Conservation (phyloP, 352 stramenopile species). For the Halophytophthora polymorphica region DNA sequence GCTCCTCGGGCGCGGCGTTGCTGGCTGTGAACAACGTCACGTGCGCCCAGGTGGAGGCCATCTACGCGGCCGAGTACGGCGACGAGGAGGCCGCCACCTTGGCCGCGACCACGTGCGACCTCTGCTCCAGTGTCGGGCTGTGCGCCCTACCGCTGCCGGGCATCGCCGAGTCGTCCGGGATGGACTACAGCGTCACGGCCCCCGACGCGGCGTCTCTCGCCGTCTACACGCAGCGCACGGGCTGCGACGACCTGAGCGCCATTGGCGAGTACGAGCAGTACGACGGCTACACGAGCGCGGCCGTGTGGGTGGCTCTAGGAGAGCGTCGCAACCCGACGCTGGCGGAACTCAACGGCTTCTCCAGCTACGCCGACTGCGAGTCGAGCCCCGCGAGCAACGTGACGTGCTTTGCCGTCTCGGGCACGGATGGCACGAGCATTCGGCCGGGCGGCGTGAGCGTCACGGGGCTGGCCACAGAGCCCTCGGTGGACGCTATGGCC, state of each 20-base stretch:
- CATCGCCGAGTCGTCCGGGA: conserved; percentile 47
- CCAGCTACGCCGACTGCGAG: conserved; percentile 54
- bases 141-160: conserved; percentile 62
- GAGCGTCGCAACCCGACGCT: conserved; percentile 57
- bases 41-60: conserved; percentile 34
- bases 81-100: conserved; percentile 36
- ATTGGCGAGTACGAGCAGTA: conserved; percentile 71
- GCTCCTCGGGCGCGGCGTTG: conserved; percentile 31
- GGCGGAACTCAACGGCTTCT: conserved; percentile 50
- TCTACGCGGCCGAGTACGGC: conserved; percentile 43
- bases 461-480: conserved; percentile 44
- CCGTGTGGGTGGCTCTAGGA: conserved; percentile 54
- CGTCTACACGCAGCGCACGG: conserved; percentile 56
- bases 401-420: conserved; percentile 51
- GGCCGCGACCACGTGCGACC: conserved; percentile 29
- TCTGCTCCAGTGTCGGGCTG: conserved; percentile 46
- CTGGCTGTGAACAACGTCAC: conserved; percentile 41
- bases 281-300: conserved; percentile 39
- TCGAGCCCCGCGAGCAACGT: conserved; percentile 36
- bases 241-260: conserved; percentile 55
- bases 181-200: conserved; percentile 45
- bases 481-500: conserved; percentile 22
- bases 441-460: conserved; percentile 42
- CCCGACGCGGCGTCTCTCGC: conserved; percentile 34
- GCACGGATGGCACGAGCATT: conserved; percentile 39